These are phyloP conservation scores for Geoglossum cookeanum DNA, from an alignment of 2,329 filamentous ascomycete genomes.

Conservation along the genomic window DNA sequence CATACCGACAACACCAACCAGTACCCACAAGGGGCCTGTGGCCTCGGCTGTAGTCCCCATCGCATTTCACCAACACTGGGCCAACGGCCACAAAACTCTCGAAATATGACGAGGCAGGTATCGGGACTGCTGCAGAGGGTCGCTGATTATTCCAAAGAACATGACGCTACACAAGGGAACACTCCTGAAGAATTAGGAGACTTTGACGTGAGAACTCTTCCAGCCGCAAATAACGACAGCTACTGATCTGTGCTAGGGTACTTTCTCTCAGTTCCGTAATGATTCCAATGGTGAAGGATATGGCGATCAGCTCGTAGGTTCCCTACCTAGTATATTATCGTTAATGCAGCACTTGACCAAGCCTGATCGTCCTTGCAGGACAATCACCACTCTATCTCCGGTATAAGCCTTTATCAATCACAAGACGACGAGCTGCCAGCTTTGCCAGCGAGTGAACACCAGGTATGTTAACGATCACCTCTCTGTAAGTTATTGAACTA, in stretches of 20 bases:
- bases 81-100: not conserved
- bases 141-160: not conserved
- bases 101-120: not conserved
- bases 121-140: not conserved
- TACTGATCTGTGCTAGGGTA: not conserved
- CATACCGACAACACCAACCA: constrained; percentile 22
- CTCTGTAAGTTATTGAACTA: not conserved
- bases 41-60: not conserved
- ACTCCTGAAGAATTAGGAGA: not conserved
- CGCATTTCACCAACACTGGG: constrained; percentile 1
- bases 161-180: not conserved
- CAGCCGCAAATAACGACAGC: not conserved
- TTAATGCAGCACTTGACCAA: not conserved
- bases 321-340: not conserved
- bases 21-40: constrained; percentile 3
- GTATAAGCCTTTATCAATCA: not conserved
- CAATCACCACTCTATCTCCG: not conserved
- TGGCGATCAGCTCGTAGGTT: not conserved
- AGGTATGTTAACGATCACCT: not conserved
- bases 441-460: not conserved
- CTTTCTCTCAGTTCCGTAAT: not conserved
- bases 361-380: not conserved
- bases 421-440: not conserved
- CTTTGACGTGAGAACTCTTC: not conserved
- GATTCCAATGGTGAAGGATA: not conserved